phyloP scores from a whole-genome alignment of 148 eudicot species.

The Diospyros kaki region DNA sequence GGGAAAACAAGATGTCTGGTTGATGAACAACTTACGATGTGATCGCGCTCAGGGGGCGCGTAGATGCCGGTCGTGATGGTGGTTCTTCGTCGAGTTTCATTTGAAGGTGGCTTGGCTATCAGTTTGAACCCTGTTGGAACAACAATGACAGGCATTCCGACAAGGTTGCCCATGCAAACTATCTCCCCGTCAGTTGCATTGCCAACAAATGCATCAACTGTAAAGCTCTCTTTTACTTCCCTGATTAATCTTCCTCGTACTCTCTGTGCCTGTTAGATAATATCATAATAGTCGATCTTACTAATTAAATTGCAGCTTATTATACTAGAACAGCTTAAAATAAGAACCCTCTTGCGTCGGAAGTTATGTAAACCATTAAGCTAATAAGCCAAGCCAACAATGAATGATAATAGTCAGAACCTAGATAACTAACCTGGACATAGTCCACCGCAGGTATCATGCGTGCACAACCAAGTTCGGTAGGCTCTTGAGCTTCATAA shows the following conservation, averaged over 20 bases:
- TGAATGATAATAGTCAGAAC: no score
- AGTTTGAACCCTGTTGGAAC: conserved; percentile 64
- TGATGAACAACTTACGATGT: conserved; percentile 47
- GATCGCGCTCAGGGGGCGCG: conserved; percentile 78
- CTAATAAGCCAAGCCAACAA: no score
- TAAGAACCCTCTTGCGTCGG: no score
- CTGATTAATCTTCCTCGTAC: conserved; percentile 72
- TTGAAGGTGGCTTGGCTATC: conserved; percentile 44
- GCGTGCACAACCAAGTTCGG: conserved; percentile 80
- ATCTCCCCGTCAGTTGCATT: conserved; percentile 80
- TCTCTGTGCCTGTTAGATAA: conserved; percentile 59
- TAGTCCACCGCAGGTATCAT: conserved; percentile 85
- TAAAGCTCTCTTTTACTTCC: conserved; percentile 61
- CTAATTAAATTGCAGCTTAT: no score
- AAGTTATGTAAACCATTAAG: no score
- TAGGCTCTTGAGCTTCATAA: conserved; percentile 90
- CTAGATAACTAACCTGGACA: conserved; percentile 45
- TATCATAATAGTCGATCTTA: no score
- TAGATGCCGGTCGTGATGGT: conserved; percentile 78
- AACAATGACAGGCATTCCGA: conserved; percentile 79
- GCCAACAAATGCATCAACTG: conserved; percentile 79
- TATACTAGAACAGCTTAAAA: no score
- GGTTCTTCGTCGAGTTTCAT: conserved; percentile 43
- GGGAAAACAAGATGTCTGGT: neutral
- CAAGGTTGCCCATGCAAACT: conserved; percentile 85